Evolutionary conservation across 2,329 filamentous ascomycete genomes (phyloP).

Genomic region (Sclerotinia trifoliorum): DNA sequence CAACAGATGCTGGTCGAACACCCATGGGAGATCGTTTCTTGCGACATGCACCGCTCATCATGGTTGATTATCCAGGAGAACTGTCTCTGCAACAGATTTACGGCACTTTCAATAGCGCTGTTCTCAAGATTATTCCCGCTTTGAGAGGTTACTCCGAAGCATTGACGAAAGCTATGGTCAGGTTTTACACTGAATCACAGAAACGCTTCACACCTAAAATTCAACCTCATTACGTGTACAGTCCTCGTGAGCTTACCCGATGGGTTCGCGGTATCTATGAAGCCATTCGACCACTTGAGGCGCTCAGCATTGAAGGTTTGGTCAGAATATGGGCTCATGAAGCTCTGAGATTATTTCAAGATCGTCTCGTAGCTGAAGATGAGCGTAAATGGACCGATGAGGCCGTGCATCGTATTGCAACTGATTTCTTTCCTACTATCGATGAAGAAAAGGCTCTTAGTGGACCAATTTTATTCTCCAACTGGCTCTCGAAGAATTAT

Average conservation of each 20-base stretch:
- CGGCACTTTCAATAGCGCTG: conserved; percentile 92
- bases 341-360: conserved; percentile 92
- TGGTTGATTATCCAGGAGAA: conserved; percentile 99
- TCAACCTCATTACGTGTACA: conserved; percentile 98
- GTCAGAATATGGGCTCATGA: conserved; percentile 98
- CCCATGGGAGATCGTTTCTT: conserved; percentile 91
- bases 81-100: conserved; percentile 95
- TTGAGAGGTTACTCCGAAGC: conserved; percentile 93
- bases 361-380: conserved; percentile 90
- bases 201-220: conserved; percentile 92
- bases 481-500: conserved; percentile 99
- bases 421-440: conserved; percentile 93
- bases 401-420: conserved; percentile 78
- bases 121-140: conserved; percentile 94
- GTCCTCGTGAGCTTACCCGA: conserved; percentile 93
- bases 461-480: conserved; percentile 95
- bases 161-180: conserved; percentile 96
- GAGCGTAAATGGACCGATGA: conserved; percentile 95
- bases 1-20: conserved; percentile 94
- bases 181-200: conserved; percentile 93
- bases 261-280: conserved; percentile 99
- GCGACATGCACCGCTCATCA: conserved; percentile 94
- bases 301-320: conserved; percentile 81
- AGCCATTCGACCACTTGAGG: conserved; percentile 89
- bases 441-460: conserved; percentile 85